Percentiles rank a stretch among this genome's conserved stretches.
phyloP scores from a whole-genome alignment of 73 alveolate genomes.

The Tetrahymena elliotti region DNA sequence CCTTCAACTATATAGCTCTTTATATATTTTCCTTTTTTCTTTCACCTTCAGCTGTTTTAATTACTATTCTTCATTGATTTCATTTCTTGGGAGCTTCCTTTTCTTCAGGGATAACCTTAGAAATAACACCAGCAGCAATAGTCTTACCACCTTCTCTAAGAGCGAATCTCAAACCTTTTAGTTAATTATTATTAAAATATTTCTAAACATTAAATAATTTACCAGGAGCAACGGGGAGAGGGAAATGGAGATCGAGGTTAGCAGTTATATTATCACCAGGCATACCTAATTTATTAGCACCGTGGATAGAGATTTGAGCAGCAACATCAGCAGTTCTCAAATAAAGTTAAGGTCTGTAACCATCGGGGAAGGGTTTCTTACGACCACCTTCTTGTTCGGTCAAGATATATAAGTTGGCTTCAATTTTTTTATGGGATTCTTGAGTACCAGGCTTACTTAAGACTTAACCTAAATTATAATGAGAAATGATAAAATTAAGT shows the following conservation, averaged over 20 bases:
- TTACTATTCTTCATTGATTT: conserved; percentile 22
- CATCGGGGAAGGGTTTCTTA: conserved; percentile 85
- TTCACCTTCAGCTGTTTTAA: conserved; percentile 25
- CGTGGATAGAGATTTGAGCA: conserved; percentile 54
- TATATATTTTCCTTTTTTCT: neutral
- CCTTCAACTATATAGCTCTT: neutral
- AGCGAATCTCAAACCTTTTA: conserved; percentile 79
- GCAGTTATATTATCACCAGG: conserved; percentile 82
- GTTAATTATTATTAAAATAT: neutral
- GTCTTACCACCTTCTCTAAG: conserved; percentile 92
- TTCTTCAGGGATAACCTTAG: conserved; percentile 54
- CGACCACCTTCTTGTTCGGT: conserved; percentile 96
- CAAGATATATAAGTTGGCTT: conserved; percentile 75
- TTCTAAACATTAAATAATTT: neutral
- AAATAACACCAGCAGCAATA: conserved; percentile 74
- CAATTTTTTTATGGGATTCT: conserved; percentile 54
- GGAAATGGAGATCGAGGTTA: conserved; percentile 60
- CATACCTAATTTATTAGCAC: conserved; percentile 72
- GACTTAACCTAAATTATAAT: conserved; percentile 45
- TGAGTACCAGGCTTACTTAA: conserved; percentile 61
- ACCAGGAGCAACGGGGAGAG: conserved; percentile 51
- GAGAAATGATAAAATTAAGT: neutral
- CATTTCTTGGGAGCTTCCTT: conserved; percentile 19
- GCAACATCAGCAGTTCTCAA: conserved; percentile 87
- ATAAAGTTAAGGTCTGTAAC: conserved; percentile 84